phyloP scores from a whole-genome alignment of 768 basidiomycete species.

The Gymnopilus junonius region DNA sequence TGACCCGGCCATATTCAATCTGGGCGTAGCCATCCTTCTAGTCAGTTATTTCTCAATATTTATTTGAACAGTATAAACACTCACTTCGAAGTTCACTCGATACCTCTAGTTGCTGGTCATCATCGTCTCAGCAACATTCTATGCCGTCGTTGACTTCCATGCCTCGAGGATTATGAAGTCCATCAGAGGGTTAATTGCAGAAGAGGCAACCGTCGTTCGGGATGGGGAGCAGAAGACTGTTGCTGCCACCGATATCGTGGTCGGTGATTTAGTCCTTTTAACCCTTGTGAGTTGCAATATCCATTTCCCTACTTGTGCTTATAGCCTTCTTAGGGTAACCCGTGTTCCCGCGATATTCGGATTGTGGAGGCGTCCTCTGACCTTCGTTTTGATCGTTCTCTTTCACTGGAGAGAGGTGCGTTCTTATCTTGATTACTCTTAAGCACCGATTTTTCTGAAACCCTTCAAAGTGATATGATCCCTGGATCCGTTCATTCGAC shows the following conservation, averaged over 20 bases:
- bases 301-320: not conserved
- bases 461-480: conserved; percentile 41
- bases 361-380: conserved; percentile 56
- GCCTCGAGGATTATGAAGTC: conserved; percentile 56
- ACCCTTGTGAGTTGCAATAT: not conserved
- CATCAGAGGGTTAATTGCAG: conserved; percentile 62
- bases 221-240: conserved; percentile 52
- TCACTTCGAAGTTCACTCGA: conserved; percentile 17
- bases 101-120: conserved; percentile 43
- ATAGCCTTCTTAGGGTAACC: conserved; percentile 46
- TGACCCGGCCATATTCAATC: conserved; percentile 44
- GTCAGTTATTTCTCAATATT: conserved; percentile 35
- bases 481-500: conserved; percentile 49
- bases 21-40: conserved; percentile 56
- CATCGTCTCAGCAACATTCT: conserved; percentile 46
- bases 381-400: conserved; percentile 54
- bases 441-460: too few species aligned
- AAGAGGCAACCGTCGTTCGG: conserved; percentile 59
- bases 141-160: conserved; percentile 55
- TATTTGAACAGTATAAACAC: conserved; percentile 6
- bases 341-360: conserved; percentile 65
- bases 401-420: conserved; percentile 54
- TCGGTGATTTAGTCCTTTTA: conserved; percentile 58
- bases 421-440: not conserved
- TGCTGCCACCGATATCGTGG: conserved; percentile 58